A percentile compares a stretch with the other conserved stretches of the same genome.
phyloP scores from a whole-genome alignment of 352 stramenopile genomes.

The Pythium aquatile region DNA sequence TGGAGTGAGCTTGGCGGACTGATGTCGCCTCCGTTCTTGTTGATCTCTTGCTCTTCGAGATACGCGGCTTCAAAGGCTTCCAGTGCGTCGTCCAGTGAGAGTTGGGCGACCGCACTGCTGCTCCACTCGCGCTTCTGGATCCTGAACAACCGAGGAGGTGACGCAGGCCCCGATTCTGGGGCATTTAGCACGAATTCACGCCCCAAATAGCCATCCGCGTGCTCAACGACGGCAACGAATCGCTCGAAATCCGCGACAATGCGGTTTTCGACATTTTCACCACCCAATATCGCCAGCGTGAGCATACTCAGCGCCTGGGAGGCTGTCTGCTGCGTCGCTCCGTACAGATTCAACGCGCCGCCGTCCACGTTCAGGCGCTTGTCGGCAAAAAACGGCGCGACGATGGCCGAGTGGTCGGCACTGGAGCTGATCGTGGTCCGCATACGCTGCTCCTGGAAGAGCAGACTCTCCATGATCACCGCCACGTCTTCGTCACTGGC shows the following conservation, averaged over 20 bases:
- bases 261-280: neutral
- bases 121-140: slow-evolving; percentile 25
- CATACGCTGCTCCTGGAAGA: slow-evolving; percentile 16
- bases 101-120: slow-evolving; percentile 16
- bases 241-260: slow-evolving; percentile 6
- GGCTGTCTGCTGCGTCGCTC: slow-evolving; percentile 11
- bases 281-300: slow-evolving; percentile 17
- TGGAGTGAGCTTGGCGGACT: slow-evolving; percentile 1
- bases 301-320: slow-evolving; percentile 19
- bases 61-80: slow-evolving; percentile 21
- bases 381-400: slow-evolving; percentile 8
- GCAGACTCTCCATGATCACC: slow-evolving; percentile 15
- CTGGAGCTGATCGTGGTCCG: neutral
- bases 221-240: slow-evolving; percentile 23
- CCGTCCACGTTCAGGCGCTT: slow-evolving; percentile 20
- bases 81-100: slow-evolving; percentile 28
- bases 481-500: neutral
- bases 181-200: slow-evolving; percentile 11
- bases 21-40: neutral
- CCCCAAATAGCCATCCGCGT: slow-evolving; percentile 17
- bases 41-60: slow-evolving; percentile 26
- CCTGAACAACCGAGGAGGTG: slow-evolving; percentile 3
- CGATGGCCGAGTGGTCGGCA: neutral
- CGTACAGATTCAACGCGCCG: slow-evolving; percentile 19
- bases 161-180: neutral